Base-by-base conservation (phyloP, 1,284 basidiomycete species). In the Macrocybe sp. region DNA sequence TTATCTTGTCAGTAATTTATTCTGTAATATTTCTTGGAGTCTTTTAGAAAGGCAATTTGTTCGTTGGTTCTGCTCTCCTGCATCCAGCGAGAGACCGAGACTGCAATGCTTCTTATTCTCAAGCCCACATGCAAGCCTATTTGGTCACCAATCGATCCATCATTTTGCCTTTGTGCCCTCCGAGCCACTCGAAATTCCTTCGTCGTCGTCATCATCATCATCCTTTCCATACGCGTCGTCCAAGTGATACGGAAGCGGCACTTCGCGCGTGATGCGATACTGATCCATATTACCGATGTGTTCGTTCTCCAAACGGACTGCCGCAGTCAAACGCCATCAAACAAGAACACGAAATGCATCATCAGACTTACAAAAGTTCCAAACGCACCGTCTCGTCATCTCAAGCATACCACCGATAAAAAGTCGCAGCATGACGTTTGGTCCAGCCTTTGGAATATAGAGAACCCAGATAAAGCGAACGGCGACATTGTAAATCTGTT, bases 271-370 rank as follows among this genome's bases (percentile, higher is more conserved):
- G 29, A 86, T 83, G n/a, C 89, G 85, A 59, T 89, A 92, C 59
- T 89, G 84, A 73, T 91, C 88, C 62, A 87, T 76, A 60, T 91
- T 90, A 65, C 88, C 88, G 22, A 92, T 67, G 50, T 92, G 90
- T 65, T 93, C 90, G 70, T 90, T 92, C 64, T 93, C 91, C 50
- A 93, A 66, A 52, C 90, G 85, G 64, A 78, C 85, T 87, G 58
- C 29, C 46, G 37, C 36, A 45, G 11, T 43, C 22, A 12, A 37
- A 39, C 35, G 45, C 32, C n/a, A 38, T 39, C 12, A 40, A 9
- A 2, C 8, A 16, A 14, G 9, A 33, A 7, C 8, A 32, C 11
- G 31, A 30, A 16, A 34, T 8, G 41, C 37, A 34, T 28, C 41
- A 42, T 11, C 36, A 11, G 10, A 66, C 83, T 60, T 51, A 92